Evolutionary conservation across 805 yeast species (phyloP).

Genomic region (Wickerhamomyces chaumierensis): DNA sequence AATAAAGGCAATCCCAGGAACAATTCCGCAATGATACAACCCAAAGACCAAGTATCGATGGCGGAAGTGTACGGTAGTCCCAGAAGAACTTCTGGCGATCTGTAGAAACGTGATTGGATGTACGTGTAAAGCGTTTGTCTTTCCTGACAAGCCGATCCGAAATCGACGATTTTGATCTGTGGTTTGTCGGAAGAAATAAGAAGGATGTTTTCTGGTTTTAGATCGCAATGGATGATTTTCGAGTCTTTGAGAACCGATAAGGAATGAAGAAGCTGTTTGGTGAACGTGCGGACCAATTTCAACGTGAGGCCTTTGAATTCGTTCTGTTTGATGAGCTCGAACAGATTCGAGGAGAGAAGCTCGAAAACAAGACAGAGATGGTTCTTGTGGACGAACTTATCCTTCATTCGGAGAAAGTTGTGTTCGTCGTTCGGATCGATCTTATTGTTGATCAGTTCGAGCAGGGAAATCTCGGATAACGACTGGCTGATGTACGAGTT

Average conservation of each 20-base stretch:
- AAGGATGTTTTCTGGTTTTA: conserved; percentile 91
- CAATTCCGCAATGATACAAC: conserved; percentile 84
- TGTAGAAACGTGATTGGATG: conserved; percentile 84
- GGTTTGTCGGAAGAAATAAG: conserved; percentile 56
- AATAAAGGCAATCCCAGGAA: conserved; percentile 87
- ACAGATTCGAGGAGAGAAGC: conserved; percentile 73
- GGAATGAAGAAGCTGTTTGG: conserved; percentile 75
- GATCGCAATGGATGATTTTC: conserved; percentile 87
- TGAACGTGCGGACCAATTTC: conserved; percentile 64
- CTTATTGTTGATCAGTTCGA: conserved; percentile 69
- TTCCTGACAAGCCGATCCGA: conserved; percentile 92
- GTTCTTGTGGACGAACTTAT: conserved; percentile 83
- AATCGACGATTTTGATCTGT: conserved; percentile 85
- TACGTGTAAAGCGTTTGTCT: conserved; percentile 82
- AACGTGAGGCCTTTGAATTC: conserved; percentile 85
- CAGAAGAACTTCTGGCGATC: conserved; percentile 89
- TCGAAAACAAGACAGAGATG: conserved; percentile 93
- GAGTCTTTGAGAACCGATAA: conserved; percentile 70
- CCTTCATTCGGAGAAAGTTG: conserved; percentile 68
- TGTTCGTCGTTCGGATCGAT: conserved; percentile 62
- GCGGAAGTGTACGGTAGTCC: conserved; percentile 89
- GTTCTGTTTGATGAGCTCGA: conserved; percentile 85
- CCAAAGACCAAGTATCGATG: conserved; percentile 96
- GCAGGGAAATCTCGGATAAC: conserved; percentile 75
- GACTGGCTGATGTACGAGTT: conserved; percentile 89